Conservation (phyloP, 345 rosid genomes). For the Acer negundo region DNA sequence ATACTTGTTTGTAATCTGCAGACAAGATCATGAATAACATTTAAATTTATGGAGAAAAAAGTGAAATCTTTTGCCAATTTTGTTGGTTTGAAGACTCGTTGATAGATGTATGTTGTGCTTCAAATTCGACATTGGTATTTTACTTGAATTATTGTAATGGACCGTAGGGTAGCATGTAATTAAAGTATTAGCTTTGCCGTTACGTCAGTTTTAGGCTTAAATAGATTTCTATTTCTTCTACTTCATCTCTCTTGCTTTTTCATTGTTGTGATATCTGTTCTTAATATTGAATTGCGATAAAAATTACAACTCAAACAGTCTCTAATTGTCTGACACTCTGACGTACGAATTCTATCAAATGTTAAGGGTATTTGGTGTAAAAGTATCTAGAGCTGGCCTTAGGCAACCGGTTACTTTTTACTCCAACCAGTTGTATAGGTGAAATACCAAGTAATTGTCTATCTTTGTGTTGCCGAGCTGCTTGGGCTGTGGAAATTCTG, state of each 20-base stretch:
- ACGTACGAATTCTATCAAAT: background rate
- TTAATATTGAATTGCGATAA: background rate
- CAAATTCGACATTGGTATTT: background rate
- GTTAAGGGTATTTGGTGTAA: background rate
- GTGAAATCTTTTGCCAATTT: no score
- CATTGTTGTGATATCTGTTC: background rate
- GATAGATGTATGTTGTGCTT: no score
- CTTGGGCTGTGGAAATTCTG: background rate
- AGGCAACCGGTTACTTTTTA: background rate
- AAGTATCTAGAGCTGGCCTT: background rate
- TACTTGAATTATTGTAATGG: background rate
- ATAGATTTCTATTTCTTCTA: no score
- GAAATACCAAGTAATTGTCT: background rate
- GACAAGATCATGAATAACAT: no score
- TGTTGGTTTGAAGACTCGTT: background rate
- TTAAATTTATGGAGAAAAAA: no score
- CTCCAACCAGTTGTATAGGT: background rate
- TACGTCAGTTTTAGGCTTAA: no score
- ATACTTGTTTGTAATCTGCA: background rate
- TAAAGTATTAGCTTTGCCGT: no score
- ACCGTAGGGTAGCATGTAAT: no score
- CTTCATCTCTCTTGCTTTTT: background rate
- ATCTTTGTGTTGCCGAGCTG: background rate
- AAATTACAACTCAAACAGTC: background rate
- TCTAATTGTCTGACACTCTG: background rate